phyloP scores from a whole-genome alignment of 208 protist species.

The Trypanosoma conorhini region DNA sequence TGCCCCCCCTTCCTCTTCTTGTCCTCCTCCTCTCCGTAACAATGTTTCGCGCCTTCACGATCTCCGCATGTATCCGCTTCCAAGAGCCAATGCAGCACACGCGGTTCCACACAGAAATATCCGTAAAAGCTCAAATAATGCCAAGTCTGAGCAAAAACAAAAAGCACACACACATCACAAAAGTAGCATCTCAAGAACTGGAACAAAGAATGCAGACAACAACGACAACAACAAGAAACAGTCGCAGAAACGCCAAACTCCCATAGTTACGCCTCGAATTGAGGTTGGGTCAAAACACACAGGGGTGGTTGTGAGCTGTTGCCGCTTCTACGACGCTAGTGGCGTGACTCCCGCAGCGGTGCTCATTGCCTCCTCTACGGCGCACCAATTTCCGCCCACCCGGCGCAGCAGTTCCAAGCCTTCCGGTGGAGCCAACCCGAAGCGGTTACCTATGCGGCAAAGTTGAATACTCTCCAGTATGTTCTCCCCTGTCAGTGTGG shows the following conservation, averaged over 20 bases:
- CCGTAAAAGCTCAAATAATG: not conserved
- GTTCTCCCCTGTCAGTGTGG: conserved; percentile 52
- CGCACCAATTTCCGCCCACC: conserved; percentile 60
- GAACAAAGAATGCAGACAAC: not conserved
- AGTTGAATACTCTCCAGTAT: conserved; percentile 71
- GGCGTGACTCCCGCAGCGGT: not conserved
- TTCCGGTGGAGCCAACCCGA: conserved; percentile 44
- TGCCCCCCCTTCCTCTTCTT: too few relatives aligned
- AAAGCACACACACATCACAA: not conserved
- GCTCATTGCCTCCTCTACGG: conserved; percentile 41
- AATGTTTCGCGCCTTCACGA: not conserved
- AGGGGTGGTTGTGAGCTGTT: not conserved
- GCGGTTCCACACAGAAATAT: not conserved
- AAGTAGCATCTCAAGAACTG: not conserved
- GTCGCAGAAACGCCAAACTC: not conserved
- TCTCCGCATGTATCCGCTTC: not conserved
- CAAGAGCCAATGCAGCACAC: not conserved
- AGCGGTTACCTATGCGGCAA: conserved; percentile 68
- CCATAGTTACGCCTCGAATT: not conserved
- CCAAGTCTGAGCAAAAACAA: not conserved
- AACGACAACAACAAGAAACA: not conserved
- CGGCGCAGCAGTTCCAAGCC: conserved; percentile 57
- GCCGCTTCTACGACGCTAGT: not conserved
- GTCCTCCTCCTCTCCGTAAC: not conserved
- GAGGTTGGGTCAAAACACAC: not conserved